These are phyloP conservation scores for Neurospora sp. DNA, from an alignment of 495 filamentous ascomycete genomes.

Conservation along the genomic window DNA sequence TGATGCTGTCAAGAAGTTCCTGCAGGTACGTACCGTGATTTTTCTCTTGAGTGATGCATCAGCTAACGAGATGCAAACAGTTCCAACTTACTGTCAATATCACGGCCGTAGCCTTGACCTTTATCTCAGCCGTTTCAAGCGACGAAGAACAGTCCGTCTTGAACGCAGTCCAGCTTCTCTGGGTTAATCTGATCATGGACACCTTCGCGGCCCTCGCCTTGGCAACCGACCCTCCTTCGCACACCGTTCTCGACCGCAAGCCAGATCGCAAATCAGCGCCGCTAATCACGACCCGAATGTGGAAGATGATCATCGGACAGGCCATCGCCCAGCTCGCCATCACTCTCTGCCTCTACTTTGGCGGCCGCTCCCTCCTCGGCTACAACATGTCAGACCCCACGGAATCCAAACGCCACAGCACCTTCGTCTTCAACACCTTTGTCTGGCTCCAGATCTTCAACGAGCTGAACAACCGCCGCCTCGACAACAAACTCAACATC, in stretches of 20 bases:
- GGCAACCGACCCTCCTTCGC: conserved; percentile 72
- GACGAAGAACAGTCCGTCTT: conserved; percentile 60
- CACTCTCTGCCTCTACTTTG: conserved; percentile 72
- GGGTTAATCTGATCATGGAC: conserved; percentile 94
- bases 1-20: conserved; percentile 79
- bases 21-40: conserved; percentile 44
- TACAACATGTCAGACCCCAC: conserved; percentile 16
- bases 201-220: conserved; percentile 81
- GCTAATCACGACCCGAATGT: conserved; percentile 74
- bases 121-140: conserved; percentile 69
- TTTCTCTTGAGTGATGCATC: neutral
- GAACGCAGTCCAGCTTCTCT: conserved; percentile 78
- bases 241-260: conserved; percentile 67
- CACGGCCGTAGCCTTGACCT: conserved; percentile 73
- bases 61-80: conserved; percentile 23
- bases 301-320: conserved; percentile 90
- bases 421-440: conserved; percentile 86
- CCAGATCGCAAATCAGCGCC: conserved; percentile 64
- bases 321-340: conserved; percentile 70
- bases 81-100: conserved; percentile 92
- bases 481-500: conserved; percentile 86
- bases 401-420: conserved; percentile 40
- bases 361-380: conserved; percentile 49
- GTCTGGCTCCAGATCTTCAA: conserved; percentile 98
- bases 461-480: conserved; percentile 69